Conservation (phyloP, 257 asterid species). For the Gentiana macrophylla region DNA sequence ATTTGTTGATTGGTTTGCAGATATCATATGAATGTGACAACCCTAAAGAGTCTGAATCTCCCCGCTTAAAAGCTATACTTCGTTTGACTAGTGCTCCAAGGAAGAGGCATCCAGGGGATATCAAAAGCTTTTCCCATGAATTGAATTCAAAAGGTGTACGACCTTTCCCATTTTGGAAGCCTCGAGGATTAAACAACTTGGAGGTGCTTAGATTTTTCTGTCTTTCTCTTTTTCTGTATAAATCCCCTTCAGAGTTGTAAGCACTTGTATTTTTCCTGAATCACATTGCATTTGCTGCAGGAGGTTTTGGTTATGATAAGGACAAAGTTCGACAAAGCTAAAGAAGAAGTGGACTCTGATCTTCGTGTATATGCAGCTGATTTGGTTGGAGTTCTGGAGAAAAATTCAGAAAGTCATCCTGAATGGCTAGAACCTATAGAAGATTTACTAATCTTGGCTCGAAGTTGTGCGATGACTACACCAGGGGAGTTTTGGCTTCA, state of each 20-base stretch:
- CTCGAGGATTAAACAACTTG: slow-evolving; percentile 77
- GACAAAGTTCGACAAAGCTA: slow-evolving; percentile 90
- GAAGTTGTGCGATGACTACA: slow-evolving; percentile 92
- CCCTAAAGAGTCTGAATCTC: slow-evolving; percentile 97
- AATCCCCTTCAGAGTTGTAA: slow-evolving; percentile 10
- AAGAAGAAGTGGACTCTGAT: slow-evolving; percentile 97
- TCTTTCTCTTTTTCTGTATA: slow-evolving; percentile 10
- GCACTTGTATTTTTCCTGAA: slow-evolving; percentile 14
- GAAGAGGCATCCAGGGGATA: slow-evolving; percentile 92
- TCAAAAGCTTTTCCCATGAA: slow-evolving; percentile 97
- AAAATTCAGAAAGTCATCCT: slow-evolving; percentile 85
- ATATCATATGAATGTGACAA: slow-evolving; percentile 82
- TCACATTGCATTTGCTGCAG: slow-evolving; percentile 31
- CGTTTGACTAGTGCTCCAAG: slow-evolving; percentile 98
- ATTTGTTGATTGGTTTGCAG: slow-evolving; percentile 22
- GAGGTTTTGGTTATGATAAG: slow-evolving; percentile 89
- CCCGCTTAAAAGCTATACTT: slow-evolving; percentile 96
- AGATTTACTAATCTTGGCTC: slow-evolving; percentile 83
- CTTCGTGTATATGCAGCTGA: slow-evolving; percentile 95
- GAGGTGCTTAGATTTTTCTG: slow-evolving; percentile 48
- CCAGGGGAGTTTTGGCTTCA: slow-evolving; percentile 98
- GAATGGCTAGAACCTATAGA: slow-evolving; percentile 97
- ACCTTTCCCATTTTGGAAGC: slow-evolving; percentile 98
- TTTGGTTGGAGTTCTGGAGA: slow-evolving; percentile 80
- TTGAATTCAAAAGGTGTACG: slow-evolving; percentile 96